Evolutionary conservation across 257 asterid species (phyloP).

Genomic region (Jacaranda copaia): DNA sequence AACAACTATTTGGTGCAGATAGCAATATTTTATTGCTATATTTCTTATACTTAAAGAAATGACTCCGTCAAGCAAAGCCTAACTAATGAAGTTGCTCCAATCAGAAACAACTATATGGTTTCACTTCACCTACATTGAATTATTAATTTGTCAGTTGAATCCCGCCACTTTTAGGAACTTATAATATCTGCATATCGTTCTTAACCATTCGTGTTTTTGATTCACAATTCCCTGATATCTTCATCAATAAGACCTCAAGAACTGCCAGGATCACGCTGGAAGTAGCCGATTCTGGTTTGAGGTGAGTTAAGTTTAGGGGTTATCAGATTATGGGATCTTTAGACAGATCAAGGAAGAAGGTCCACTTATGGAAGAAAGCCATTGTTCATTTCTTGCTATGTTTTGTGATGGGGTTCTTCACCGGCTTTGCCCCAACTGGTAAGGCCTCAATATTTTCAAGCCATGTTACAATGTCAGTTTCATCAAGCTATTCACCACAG

Average conservation of each 20-base stretch:
- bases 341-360: constrained; percentile 85
- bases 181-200: background rate
- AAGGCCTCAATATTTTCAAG: constrained; percentile 51
- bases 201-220: constrained; percentile 6
- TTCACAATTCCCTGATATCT: background rate
- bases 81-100: constrained; percentile 7
- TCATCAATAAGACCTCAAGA: background rate
- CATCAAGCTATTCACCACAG: constrained; percentile 50
- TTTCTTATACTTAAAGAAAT: constrained; percentile 75
- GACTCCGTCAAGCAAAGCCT: constrained; percentile 50
- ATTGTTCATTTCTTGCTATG: constrained; percentile 74
- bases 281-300: background rate
- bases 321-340: constrained; percentile 54
- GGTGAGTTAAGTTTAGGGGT: background rate
- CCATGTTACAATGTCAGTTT: constrained; percentile 31
- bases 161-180: constrained; percentile 41
- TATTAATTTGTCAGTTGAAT: constrained; percentile 37
- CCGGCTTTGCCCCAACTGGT: constrained; percentile 84
- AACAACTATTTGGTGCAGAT: constrained; percentile 80
- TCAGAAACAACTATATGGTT: constrained; percentile 33
- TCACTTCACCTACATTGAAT: constrained; percentile 37
- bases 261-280: background rate
- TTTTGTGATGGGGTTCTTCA: constrained; percentile 87
- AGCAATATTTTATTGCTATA: constrained; percentile 35
- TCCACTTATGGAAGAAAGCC: constrained; percentile 81